Evolutionary conservation across 1,284 basidiomycete species (phyloP).

Genomic region (Moesziomyces sp.): DNA sequence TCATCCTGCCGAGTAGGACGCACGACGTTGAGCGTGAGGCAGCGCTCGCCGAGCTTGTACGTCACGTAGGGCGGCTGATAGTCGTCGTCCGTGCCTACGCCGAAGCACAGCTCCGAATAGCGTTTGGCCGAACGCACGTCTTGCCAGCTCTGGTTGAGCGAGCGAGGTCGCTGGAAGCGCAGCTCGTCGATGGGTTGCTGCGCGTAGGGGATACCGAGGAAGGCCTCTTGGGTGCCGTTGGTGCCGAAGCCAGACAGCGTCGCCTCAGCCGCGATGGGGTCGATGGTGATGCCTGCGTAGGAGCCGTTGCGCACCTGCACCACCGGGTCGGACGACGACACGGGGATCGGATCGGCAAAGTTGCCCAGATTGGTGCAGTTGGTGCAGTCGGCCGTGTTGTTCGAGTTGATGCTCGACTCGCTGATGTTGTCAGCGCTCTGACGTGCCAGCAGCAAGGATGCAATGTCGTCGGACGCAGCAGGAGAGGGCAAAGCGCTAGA

Average conservation of each 20-base stretch:
- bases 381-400: constrained; percentile 36
- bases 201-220: constrained; percentile 45
- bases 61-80: constrained; percentile 36
- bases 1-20: constrained; percentile 8
- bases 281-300: constrained; percentile 32
- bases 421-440: background rate
- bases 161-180: constrained; percentile 14
- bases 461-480: background rate
- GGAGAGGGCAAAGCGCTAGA: background rate
- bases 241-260: constrained; percentile 30
- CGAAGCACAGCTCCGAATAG: constrained; percentile 32
- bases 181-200: constrained; percentile 19
- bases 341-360: constrained; percentile 27
- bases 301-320: constrained; percentile 27
- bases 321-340: constrained; percentile 18
- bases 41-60: constrained; percentile 39
- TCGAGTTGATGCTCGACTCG: constrained; percentile 13
- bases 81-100: constrained; percentile 22
- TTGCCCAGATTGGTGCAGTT: constrained; percentile 45
- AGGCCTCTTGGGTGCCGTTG: constrained; percentile 21
- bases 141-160: constrained; percentile 18
- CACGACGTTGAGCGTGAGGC: constrained; percentile 43
- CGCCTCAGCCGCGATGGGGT: constrained; percentile 10
- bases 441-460: background rate
- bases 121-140: constrained; percentile 24